Evolutionary conservation across 768 basidiomycete species (phyloP).

Genomic region (Phylloporus sp.): DNA sequence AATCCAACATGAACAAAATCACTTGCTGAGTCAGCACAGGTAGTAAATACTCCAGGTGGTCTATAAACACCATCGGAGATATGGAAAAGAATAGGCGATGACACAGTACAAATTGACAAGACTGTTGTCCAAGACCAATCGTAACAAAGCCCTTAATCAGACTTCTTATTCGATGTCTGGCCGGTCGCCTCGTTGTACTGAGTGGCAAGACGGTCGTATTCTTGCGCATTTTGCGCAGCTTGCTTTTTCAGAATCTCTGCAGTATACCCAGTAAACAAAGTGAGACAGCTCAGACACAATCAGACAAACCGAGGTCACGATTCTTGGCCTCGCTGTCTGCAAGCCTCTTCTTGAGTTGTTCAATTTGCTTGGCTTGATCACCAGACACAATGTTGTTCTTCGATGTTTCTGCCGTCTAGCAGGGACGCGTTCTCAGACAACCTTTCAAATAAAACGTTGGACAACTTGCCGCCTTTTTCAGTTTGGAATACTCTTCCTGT

Average conservation of each 20-base stretch:
- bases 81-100: neutral
- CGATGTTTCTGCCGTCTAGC: slow-evolving; percentile 35
- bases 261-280: neutral
- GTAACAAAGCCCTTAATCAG: slow-evolving; percentile 40
- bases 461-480: slow-evolving; percentile 57
- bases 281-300: neutral
- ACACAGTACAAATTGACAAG: neutral
- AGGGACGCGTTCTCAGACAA: neutral
- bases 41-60: too few relatives aligned
- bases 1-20: too few relatives aligned
- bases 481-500: slow-evolving; percentile 81
- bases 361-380: slow-evolving; percentile 43
- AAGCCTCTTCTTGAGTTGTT: slow-evolving; percentile 66
- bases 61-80: neutral
- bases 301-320: slow-evolving; percentile 58
- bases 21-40: too few relatives aligned
- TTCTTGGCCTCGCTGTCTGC: slow-evolving; percentile 53
- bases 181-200: slow-evolving; percentile 73
- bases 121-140: neutral
- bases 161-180: slow-evolving; percentile 55
- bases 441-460: neutral
- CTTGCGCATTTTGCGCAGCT: slow-evolving; percentile 68
- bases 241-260: slow-evolving; percentile 81
- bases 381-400: slow-evolving; percentile 21
- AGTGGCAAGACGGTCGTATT: slow-evolving; percentile 80